Conservation (phyloP, 176 grass and related monocot genomes). For the Oryza australiensis region DNA sequence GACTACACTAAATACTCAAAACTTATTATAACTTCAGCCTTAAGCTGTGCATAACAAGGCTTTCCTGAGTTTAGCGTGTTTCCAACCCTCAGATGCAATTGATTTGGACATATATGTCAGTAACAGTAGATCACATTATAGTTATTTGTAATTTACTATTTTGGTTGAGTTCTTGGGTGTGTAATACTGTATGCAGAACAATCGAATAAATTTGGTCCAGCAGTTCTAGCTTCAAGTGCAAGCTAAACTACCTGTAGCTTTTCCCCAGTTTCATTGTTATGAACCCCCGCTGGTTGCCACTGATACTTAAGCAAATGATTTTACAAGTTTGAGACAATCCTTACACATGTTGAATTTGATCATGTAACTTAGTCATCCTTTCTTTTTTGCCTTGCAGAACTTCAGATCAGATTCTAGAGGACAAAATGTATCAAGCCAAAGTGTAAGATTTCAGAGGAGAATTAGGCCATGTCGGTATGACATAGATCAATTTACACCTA, state of each 20-base stretch:
- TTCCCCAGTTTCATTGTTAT: constrained; percentile 17
- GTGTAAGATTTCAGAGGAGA: constrained; percentile 71
- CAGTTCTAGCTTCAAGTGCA: constrained; percentile 11
- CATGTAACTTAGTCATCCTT: constrained; percentile 1
- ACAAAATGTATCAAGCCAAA: constrained; percentile 70
- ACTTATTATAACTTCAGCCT: not conserved
- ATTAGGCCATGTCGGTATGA: constrained; percentile 62
- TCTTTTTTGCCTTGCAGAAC: constrained; percentile 53
- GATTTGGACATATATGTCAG: constrained; percentile 16
- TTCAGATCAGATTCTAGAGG: constrained; percentile 87
- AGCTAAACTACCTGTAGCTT: constrained; percentile 3
- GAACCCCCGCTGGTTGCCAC: constrained; percentile 8
- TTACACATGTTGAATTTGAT: constrained; percentile 30
- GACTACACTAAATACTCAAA: not conserved
- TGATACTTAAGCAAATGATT: constrained; percentile 5
- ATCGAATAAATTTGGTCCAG: not conserved
- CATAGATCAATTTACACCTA: constrained; percentile 70
- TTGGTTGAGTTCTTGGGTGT: not conserved
- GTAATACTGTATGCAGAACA: constrained; percentile 11
- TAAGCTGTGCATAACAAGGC: not conserved
- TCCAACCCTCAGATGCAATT: not conserved
- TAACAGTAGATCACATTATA: constrained; percentile 10
- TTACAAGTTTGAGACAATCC: constrained; percentile 24
- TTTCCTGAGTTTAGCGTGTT: not conserved
- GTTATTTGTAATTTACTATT: not conserved